Conservation (phyloP, 73 alveolate genomes). For the Tetrahymena malaccensis region DNA sequence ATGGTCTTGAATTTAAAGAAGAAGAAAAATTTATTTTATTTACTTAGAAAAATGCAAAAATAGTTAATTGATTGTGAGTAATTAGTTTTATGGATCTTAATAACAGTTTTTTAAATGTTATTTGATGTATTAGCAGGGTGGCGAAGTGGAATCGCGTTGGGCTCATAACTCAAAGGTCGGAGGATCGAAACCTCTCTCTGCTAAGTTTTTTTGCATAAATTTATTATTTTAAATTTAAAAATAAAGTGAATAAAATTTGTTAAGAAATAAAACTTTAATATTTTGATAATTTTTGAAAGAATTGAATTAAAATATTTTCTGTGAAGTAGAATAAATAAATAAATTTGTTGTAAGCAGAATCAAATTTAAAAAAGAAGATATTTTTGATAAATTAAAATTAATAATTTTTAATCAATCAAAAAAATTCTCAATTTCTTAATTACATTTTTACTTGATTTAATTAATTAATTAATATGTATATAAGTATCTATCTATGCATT, state of each 20-base stretch:
- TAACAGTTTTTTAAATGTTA: background rate
- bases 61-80: no score
- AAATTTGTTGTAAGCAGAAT: background rate
- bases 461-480: background rate
- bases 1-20: no score
- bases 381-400: background rate
- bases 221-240: no score
- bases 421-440: background rate
- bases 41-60: no score
- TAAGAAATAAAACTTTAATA: no score
- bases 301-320: no score
- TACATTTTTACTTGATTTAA: background rate
- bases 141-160: constrained; percentile 99
- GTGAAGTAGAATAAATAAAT: background rate
- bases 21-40: no score
- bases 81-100: background rate
- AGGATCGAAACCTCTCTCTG: constrained; percentile 99
- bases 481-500: background rate
- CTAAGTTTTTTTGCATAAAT: background rate
- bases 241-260: no score
- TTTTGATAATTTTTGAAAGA: no score
- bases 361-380: background rate
- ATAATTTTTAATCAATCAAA: background rate
- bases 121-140: constrained; percentile 60
- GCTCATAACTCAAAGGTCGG: constrained; percentile 99